Evolutionary conservation across 345 rosid species (phyloP), one percentile per base, ranked within the genome.

Genomic region (Citrus medica): DNA sequence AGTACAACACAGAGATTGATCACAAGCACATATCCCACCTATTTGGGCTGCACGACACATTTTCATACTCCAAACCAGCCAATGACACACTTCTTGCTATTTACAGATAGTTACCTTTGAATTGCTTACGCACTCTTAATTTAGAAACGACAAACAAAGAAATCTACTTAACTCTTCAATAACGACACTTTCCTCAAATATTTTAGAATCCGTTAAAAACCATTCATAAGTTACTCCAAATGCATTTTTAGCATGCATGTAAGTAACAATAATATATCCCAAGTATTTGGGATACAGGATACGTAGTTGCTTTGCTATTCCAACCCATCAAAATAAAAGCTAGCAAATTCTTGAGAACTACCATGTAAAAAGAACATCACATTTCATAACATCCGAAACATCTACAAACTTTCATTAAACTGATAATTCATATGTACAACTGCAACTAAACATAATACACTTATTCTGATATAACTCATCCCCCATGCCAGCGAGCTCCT

Each of bases 361-460:
- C 5, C 58, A 74, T 28, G 62, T 21, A 24, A 59, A 59, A 62
- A 42, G 60, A 64, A 59, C 33, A 24, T 7, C 30, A 28, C 28
- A 46, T 42, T 62, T 62, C 60, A 63, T 27, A 27, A 16, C 33
- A 74, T 74, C 53, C 6, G 60, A 38, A 74, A 65, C 10, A 21
- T 42, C 59, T 9, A 74, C 30, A 27, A 63, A 21, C 60, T 74
- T 63, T 28, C 58, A 74, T 62, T 62, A 17, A 42, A 74, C 60
- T 74, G 58, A 74, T 74, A 30, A 62, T 63, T 63, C 77, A 62
- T 16, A 42, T 42, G 42, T 71, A 71, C 75, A 71, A 71, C 75
- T 21, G 67, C 38, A 74, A 62, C 69, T 62, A 40, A 58, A 61
- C n/a, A 58, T 58, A 63, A 60, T 19, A 60, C 27, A 42, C 28